Conservation (phyloP, 371 early-diverging fungal species). For the Mortierella sp. region DNA sequence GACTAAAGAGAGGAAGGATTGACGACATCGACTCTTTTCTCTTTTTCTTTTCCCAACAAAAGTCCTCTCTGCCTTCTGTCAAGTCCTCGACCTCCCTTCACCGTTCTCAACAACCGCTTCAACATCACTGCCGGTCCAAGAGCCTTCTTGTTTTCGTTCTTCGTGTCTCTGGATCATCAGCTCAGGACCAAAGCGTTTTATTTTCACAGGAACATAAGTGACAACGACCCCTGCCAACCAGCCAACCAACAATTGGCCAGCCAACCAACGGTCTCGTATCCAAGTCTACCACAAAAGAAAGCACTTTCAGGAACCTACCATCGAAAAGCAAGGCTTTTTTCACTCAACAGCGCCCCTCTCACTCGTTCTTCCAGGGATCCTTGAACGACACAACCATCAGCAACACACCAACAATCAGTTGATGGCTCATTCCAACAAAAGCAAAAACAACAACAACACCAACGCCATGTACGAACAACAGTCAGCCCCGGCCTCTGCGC, state of each 20-base stretch:
- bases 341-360: background rate
- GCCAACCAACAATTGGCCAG: background rate
- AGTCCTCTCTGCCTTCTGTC: background rate
- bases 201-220: conserved; percentile 4
- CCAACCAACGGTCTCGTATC: conserved; percentile 6
- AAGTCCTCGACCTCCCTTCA: background rate
- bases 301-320: background rate
- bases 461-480: background rate
- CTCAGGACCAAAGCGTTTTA: background rate
- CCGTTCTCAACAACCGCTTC: background rate
- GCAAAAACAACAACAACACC: background rate
- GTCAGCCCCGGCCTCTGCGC: background rate
- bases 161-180: conserved; percentile 8
- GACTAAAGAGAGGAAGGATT: no score
- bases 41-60: background rate
- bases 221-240: background rate
- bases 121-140: background rate
- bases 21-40: background rate
- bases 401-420: background rate
- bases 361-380: background rate
- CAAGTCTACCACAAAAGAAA: background rate
- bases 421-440: background rate
- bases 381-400: background rate
- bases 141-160: background rate
- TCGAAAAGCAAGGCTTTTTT: background rate